phyloP scores from a whole-genome alignment of 768 basidiomycete genomes.

The Calocera cornea region DNA sequence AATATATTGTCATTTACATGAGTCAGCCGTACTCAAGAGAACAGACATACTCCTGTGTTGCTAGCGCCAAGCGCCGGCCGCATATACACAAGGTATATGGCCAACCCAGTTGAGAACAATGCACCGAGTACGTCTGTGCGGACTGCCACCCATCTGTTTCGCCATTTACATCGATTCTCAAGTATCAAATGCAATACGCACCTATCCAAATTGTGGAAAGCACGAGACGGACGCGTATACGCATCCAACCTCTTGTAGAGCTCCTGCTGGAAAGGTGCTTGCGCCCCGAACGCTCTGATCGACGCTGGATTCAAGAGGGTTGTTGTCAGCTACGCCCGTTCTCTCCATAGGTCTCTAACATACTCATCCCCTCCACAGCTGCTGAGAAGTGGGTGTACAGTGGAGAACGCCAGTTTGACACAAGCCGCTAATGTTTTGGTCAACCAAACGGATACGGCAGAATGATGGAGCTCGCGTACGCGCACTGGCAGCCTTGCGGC shows the following conservation, averaged over 20 bases:
- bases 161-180: background rate
- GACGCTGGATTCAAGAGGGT: conserved; percentile 22
- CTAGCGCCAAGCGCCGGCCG: conserved; percentile 28
- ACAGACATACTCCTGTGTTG: conserved; percentile 22
- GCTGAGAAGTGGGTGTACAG: conserved; percentile 14
- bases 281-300: conserved; percentile 28
- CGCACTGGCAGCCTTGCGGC: conserved; percentile 28
- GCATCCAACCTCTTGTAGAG: conserved; percentile 38
- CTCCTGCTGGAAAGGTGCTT: conserved; percentile 21
- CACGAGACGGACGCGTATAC: conserved; percentile 34
- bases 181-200: background rate
- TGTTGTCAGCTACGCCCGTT: conserved; percentile 5
- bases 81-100: conserved; percentile 44
- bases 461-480: background rate
- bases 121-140: conserved; percentile 48
- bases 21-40: background rate
- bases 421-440: conserved; percentile 14
- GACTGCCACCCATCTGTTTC: conserved; percentile 32
- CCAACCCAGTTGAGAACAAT: conserved; percentile 41
- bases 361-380: conserved; percentile 18
- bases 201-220: conserved; percentile 40
- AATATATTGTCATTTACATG: background rate
- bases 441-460: background rate
- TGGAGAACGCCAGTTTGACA: conserved; percentile 27
- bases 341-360: conserved; percentile 11